Base-by-base conservation (phyloP, 345 rosid species). In the Gossypium longicalyx region DNA sequence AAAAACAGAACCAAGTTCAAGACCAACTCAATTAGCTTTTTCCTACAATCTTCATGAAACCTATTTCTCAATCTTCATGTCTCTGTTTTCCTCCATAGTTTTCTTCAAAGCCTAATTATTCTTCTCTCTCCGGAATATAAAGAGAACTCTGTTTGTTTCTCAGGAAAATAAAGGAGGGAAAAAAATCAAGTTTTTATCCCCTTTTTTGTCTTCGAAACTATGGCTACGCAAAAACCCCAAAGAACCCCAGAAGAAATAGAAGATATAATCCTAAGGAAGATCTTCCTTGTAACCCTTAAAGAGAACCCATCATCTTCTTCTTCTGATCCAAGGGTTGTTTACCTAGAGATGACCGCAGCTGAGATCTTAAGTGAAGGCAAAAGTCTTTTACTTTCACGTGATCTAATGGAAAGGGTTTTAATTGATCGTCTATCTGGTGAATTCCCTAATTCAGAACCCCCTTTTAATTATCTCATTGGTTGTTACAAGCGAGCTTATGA, bases 301-400 rank as follows among this genome's bases (percentile, higher is more conserved):
- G 91, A 88, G 19, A 63, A 8, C 52, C 10, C 77, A 6, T 9
- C 48, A 7, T 20, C 61, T 10, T 73, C 85, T 34, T 20, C 61
- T 15, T 73, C 85, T 34, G 94, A 90, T 83, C 78, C 90, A 10
- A 83, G 90, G 49, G 43, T 85, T 44, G 88, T 86, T 16, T 90
- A 91, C 82, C 79, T 95, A 66, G 97, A 90, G 81, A 82, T 89
- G 86, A 83, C 97, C 0, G 99, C 98, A 1, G 97, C 98, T 2
- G 99, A 95, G 85, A 81, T 96, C 80, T 94, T 96, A 77, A 96
- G 99, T 81, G 97, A 96, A 85, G 92, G 97, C 13, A 89, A 78
- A 67, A 88, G 84, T 10, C 77, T 96, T 72, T 81, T 72, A 53
- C 91, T 96, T 43, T 85, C 83, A 48, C 89, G 98, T 43, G 97